Conservation (phyloP, 305 asterid species). For the Fraxinus floribunda region DNA sequence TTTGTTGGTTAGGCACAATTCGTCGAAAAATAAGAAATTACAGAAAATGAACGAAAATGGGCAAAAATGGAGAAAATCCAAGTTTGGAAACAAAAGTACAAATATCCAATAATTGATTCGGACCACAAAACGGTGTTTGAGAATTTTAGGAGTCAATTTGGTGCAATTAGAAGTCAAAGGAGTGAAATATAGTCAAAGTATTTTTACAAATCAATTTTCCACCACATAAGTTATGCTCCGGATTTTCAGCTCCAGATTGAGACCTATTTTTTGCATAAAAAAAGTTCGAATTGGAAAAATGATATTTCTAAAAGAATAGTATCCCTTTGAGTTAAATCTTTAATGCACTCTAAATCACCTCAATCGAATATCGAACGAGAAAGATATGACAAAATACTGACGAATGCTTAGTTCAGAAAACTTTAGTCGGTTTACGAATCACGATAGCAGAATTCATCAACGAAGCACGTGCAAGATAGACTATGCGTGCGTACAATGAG, state of each 20-base stretch:
- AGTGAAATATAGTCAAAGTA: neutral
- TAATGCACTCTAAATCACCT: neutral
- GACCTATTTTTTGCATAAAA: neutral
- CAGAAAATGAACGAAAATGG: neutral
- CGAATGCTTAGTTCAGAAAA: neutral
- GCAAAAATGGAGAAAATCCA: neutral
- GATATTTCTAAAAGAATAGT: neutral
- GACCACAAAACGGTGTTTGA: neutral
- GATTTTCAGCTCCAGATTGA: neutral
- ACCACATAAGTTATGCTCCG: neutral
- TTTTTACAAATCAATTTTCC: neutral
- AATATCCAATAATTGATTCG: neutral
- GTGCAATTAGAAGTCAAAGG: neutral
- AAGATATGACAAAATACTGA: neutral
- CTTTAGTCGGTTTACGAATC: neutral
- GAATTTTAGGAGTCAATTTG: neutral
- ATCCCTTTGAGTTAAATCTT: neutral
- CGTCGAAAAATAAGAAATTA: neutral
- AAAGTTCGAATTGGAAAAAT: neutral
- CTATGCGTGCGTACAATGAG: neutral
- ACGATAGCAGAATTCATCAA: neutral
- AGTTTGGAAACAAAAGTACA: neutral
- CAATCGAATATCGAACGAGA: neutral
- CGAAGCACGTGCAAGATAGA: neutral
- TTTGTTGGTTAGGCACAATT: neutral